phyloP scores from a whole-genome alignment of 1,284 basidiomycete species.

The Apiotrichum siamense region DNA sequence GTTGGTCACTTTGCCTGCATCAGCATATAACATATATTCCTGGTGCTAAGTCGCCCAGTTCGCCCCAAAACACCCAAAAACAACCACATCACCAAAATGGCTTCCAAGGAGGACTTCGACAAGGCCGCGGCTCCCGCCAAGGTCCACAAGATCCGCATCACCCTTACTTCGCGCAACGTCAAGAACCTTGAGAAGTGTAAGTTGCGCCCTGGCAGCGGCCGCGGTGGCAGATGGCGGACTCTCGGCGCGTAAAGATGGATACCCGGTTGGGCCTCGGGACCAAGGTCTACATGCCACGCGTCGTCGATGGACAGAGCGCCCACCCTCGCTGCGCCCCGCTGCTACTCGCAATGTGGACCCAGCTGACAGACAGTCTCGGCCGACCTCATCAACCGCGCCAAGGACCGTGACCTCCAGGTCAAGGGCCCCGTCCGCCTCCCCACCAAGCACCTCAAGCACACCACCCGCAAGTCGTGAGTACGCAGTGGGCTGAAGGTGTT shows the following conservation, averaged over 20 bases:
- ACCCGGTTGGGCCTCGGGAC: no score
- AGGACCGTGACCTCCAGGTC: conserved; percentile 99
- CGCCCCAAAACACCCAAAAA: conserved; percentile 3
- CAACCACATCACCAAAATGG: conserved; percentile 61
- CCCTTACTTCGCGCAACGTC: conserved; percentile 95
- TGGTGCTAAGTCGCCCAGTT: conserved; percentile 21
- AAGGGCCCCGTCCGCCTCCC: conserved; percentile 99
- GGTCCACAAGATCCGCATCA: conserved; percentile 99
- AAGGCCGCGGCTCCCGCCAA: conserved; percentile 84
- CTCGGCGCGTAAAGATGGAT: no score
- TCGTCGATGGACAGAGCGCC: background rate
- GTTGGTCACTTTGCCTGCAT: conserved; percentile 28
- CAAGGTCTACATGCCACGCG: no score
- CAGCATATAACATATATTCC: background rate
- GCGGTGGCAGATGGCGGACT: no score
- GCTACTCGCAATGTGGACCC: background rate
- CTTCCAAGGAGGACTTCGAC: conserved; percentile 95
- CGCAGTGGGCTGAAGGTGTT: background rate
- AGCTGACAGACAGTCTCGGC: conserved; percentile 63
- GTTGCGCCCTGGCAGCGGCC: conserved; percentile 29
- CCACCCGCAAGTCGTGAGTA: conserved; percentile 92
- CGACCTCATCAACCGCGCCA: conserved; percentile 96
- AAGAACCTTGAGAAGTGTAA: conserved; percentile 97
- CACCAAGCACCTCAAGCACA: conserved; percentile 97
- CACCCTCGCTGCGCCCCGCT: background rate